Conservation (phyloP, 345 rosid genomes). For the Isatis tinctoria region DNA sequence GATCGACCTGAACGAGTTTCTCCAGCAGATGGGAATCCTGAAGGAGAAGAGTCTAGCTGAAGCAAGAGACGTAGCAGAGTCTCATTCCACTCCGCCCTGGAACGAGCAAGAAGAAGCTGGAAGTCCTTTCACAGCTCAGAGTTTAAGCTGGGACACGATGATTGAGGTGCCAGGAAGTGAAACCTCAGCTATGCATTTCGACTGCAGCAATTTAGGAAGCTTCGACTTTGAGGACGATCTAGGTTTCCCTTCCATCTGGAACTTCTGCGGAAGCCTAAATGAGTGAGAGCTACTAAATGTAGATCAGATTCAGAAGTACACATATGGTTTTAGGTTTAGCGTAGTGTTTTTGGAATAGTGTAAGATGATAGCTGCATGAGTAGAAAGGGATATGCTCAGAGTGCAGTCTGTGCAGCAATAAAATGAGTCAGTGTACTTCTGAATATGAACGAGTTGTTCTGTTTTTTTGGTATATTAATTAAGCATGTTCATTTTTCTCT, state of each 20-base stretch:
- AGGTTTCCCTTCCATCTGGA: constrained; percentile 63
- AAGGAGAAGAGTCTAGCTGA: constrained; percentile 40
- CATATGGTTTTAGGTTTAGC: constrained; percentile 13
- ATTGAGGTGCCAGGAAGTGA: constrained; percentile 57
- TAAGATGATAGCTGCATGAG: background rate
- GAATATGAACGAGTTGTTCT: constrained; percentile 18
- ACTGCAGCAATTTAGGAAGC: constrained; percentile 33
- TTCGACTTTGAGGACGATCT: constrained; percentile 54
- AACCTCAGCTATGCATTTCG: constrained; percentile 18
- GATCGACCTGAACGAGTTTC: constrained; percentile 90
- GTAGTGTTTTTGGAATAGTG: constrained; percentile 16
- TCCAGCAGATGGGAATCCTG: constrained; percentile 78
- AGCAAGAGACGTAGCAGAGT: constrained; percentile 29
- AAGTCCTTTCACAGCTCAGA: constrained; percentile 38
- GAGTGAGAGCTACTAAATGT: background rate
- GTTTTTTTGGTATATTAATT: background rate
- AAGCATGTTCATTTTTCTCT: constrained; percentile 1
- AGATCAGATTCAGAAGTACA: constrained; percentile 27
- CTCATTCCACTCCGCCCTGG: constrained; percentile 16
- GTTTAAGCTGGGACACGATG: constrained; percentile 68
- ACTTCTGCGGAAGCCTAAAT: constrained; percentile 47
- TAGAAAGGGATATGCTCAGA: constrained; percentile 5
- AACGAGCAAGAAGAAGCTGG: constrained; percentile 39
- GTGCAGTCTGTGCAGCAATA: constrained; percentile 23
- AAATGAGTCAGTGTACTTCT: constrained; percentile 27